Percentiles rank a stretch among this genome's conserved stretches.
Conservation (phyloP, 2,329 filamentous ascomycete species). For the Epichloe hybrida region DNA sequence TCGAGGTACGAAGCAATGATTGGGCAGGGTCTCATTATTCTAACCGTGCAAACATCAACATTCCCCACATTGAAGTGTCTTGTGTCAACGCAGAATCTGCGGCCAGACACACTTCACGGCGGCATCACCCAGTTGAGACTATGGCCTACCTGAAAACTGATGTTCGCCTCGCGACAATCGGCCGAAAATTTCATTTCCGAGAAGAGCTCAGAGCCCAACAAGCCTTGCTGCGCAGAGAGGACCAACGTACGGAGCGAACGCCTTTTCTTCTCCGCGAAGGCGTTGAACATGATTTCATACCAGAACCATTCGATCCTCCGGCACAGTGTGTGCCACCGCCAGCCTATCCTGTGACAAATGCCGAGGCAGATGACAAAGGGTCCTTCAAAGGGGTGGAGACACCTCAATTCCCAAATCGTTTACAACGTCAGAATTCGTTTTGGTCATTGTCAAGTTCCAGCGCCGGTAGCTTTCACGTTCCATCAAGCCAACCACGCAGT, state of each 20-base stretch:
- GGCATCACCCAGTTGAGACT: constrained; percentile 49
- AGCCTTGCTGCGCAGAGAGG: constrained; percentile 64
- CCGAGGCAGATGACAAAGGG: constrained; percentile 18
- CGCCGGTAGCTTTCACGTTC: constrained; percentile 28
- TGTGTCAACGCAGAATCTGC: constrained; percentile 66
- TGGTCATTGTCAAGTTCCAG: constrained; percentile 37
- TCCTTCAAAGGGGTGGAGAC: constrained; percentile 25
- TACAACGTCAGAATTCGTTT: constrained; percentile 43
- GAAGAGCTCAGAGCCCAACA: constrained; percentile 65
- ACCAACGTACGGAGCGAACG: constrained; percentile 67
- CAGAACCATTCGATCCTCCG: constrained; percentile 44
- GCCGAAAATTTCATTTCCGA: constrained; percentile 61
- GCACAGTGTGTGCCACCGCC: constrained; percentile 47
- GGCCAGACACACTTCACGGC: constrained; percentile 41
- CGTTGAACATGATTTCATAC: constrained; percentile 30
- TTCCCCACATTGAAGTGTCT: constrained; percentile 64
- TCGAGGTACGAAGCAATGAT: constrained; percentile 71
- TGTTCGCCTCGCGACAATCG: constrained; percentile 58
- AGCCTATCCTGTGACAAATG: constrained; percentile 31
- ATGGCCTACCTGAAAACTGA: constrained; percentile 66
- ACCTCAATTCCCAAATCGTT: constrained; percentile 19
- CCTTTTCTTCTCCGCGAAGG: constrained; percentile 57
- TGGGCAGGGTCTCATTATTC: constrained; percentile 77
- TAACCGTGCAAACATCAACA: constrained; percentile 54
- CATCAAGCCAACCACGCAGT: constrained; percentile 21